These are phyloP conservation scores for Neonectria hederae DNA, from an alignment of 2,329 filamentous ascomycete species.

Conservation along the genomic window DNA sequence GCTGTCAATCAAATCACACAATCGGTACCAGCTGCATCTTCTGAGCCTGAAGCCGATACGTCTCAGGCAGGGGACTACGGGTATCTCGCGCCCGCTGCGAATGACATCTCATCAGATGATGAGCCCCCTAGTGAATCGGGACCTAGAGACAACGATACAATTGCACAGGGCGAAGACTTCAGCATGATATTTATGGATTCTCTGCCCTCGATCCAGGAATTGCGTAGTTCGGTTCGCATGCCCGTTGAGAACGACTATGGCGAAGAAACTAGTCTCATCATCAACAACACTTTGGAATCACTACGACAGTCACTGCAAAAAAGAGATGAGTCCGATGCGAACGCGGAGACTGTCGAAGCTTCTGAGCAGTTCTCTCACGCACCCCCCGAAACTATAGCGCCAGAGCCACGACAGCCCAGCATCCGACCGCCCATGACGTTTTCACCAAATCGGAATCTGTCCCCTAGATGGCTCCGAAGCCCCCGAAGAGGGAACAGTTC, in stretches of 20 bases:
- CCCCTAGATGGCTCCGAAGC: slow-evolving; percentile 47
- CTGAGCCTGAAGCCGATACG: slow-evolving; percentile 26
- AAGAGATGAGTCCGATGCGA: slow-evolving; percentile 24
- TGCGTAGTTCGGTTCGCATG: slow-evolving; percentile 47
- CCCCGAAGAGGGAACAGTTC: slow-evolving; percentile 46
- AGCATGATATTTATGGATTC: slow-evolving; percentile 69
- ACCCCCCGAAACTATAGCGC: slow-evolving; percentile 15
- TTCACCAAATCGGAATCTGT: slow-evolving; percentile 39
- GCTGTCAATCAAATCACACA: slow-evolving; percentile 32
- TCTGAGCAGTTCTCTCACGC: slow-evolving; percentile 14
- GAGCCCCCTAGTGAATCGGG: slow-evolving; percentile 40
- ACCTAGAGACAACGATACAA: slow-evolving; percentile 51
- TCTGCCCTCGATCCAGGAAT: slow-evolving; percentile 60
- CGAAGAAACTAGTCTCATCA: slow-evolving; percentile 65
- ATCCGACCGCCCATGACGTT: slow-evolving; percentile 29
- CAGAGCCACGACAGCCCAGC: slow-evolving; percentile 28
- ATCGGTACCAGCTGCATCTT: slow-evolving; percentile 21
- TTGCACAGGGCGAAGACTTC: slow-evolving; percentile 63
- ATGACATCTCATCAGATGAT: slow-evolving; percentile 48
- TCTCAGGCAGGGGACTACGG: slow-evolving; percentile 42
- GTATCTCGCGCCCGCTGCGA: slow-evolving; percentile 43
- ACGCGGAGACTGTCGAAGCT: slow-evolving; percentile 14
- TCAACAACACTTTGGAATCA: slow-evolving; percentile 64
- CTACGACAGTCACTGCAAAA: slow-evolving; percentile 51
- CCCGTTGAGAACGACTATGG: slow-evolving; percentile 58